phyloP scores from a whole-genome alignment of 768 basidiomycete species.

The Boletus patriciae region DNA sequence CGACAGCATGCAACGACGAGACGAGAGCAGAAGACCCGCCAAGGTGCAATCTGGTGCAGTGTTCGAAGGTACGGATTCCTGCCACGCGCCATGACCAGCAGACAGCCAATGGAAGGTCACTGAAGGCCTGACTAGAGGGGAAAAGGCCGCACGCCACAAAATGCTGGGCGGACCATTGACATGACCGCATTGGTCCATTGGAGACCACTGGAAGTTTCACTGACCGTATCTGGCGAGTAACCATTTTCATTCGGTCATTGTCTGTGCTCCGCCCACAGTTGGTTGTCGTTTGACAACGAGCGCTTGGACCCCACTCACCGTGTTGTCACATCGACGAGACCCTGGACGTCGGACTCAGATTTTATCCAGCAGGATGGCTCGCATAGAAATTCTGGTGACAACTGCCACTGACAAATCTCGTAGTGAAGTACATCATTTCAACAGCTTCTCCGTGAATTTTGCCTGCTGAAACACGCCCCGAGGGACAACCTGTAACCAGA shows the following conservation, averaged over 20 bases:
- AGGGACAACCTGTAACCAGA: not conserved
- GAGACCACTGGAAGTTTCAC: not conserved
- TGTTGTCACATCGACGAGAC: not conserved
- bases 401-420: no score
- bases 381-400: not conserved
- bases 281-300: not conserved
- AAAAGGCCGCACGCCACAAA: no score
- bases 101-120: no score
- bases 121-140: no score
- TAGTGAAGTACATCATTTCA: not conserved
- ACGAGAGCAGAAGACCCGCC: no score
- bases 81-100: no score
- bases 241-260: not conserved
- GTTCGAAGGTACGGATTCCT: no score
- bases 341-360: not conserved
- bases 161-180: not conserved
- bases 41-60: no score
- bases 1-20: no score
- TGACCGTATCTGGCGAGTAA: not conserved
- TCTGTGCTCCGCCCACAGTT: not conserved
- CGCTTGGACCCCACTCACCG: not conserved
- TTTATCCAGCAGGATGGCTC: no score
- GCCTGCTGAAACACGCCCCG: not conserved
- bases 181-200: not conserved
- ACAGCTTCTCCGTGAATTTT: not conserved